Base-by-base conservation (phyloP, 2,329 filamentous ascomycete genomes). In the Parastagonospora avenae region DNA sequence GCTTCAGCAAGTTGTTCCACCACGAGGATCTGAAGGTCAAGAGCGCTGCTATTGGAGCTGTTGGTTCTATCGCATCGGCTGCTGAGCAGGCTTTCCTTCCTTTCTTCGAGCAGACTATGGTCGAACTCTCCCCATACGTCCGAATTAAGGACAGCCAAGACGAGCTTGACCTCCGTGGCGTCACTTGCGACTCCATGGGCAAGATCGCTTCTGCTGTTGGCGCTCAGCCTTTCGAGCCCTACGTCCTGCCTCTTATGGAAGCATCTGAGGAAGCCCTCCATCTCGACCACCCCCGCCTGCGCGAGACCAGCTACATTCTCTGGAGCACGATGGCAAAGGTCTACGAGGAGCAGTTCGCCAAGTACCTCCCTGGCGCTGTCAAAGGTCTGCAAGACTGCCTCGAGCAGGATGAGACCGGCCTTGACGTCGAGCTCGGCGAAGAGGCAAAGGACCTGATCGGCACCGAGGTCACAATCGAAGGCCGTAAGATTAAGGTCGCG, bases 271-370 rank as follows among this genome's bases (percentile, higher is more conserved):
- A 97, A 75, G 92, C 90, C 48, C 82, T 97, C 2, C 82, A 89
- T 63, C 86, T 99, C 2, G 92, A 91, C 64, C 92, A 97, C 77
- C 90, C 92, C 36, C 85, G 92, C 50, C 85, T 97, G 44, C 90
- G 92, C 75, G 94, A 99, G 80, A 97, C 92, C 55, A 96, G 91
- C 72, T 99, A 96, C 78, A 95, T 97, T 56, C 83, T 99, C 47
- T 99, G 94, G 93, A 92, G 91, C 60, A 91, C 90, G 35, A 86
- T 99, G 71, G 89, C 93, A 56, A 95, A 95, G 79, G 91, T 97
- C 8, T 97, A 97, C 75, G 87, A 89, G 66, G 89, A 91, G 68
- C 82, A 92, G 47, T 93, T 95, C 56, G 84, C 85, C 49, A 86
- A 89, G 51, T 94, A 91, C 77, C 82, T 94, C 6, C 80, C 84